phyloP scores from a whole-genome alignment of 176 grass and related monocot species.

The Aegilops longissima region DNA sequence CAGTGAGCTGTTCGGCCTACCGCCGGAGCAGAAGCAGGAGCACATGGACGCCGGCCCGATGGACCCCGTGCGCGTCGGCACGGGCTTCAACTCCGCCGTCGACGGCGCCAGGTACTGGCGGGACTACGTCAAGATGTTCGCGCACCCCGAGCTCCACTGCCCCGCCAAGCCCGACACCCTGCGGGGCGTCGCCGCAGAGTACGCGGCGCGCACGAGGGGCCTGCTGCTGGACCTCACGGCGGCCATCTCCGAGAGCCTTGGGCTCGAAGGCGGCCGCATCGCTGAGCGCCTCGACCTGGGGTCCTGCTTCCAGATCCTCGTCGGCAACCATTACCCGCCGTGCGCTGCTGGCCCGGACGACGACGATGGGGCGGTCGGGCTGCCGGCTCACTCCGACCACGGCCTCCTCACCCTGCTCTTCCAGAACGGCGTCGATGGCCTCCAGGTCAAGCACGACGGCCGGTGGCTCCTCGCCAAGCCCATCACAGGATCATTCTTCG shows the following conservation, averaged over 20 bases:
- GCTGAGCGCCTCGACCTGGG: slow-evolving; percentile 37
- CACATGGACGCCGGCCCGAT: slow-evolving; percentile 19
- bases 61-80: slow-evolving; percentile 54
- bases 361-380: slow-evolving; percentile 6
- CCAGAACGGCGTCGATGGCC: slow-evolving; percentile 73
- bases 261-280: slow-evolving; percentile 30
- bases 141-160: slow-evolving; percentile 57
- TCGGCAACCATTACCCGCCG: slow-evolving; percentile 59
- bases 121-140: slow-evolving; percentile 68
- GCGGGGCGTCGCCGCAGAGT: slow-evolving; percentile 39
- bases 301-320: slow-evolving; percentile 57
- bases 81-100: slow-evolving; percentile 40
- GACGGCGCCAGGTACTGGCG: slow-evolving; percentile 48
- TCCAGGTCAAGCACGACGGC: slow-evolving; percentile 54
- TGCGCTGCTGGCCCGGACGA: slow-evolving; percentile 1
- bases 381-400: slow-evolving; percentile 67
- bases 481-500: slow-evolving; percentile 54
- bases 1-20: slow-evolving; percentile 41
- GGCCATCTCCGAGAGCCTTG: slow-evolving; percentile 64
- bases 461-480: slow-evolving; percentile 64
- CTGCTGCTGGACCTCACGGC: slow-evolving; percentile 46
- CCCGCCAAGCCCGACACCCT: slow-evolving; percentile 43
- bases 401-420: slow-evolving; percentile 74
- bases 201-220: slow-evolving; percentile 33
- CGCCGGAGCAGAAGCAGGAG: slow-evolving; percentile 36